Conservation (phyloP, 2,329 filamentous ascomycete genomes). For the Colletotrichum lupini region DNA sequence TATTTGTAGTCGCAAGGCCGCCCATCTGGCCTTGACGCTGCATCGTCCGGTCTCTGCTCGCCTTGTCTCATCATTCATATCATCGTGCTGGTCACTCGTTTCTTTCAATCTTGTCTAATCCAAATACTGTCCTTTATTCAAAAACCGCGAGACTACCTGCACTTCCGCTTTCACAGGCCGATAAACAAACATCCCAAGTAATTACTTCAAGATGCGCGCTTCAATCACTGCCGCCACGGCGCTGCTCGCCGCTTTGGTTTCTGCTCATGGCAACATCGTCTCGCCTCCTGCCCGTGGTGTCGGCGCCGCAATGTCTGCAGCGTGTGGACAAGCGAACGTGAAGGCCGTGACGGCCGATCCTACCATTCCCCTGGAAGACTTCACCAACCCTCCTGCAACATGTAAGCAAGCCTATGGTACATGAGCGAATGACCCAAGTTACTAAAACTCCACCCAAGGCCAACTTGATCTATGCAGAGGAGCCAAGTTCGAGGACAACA, state of each 20-base stretch:
- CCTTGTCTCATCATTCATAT: conserved; percentile 3
- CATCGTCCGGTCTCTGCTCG: conserved; percentile 16
- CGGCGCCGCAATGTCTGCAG: conserved; percentile 54
- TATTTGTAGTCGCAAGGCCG: conserved; percentile 27
- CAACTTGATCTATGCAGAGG: conserved; percentile 58
- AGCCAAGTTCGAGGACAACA: conserved; percentile 58
- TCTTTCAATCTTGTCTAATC: background rate
- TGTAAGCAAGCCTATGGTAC: conserved; percentile 40
- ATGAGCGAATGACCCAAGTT: background rate
- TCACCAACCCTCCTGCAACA: conserved; percentile 37
- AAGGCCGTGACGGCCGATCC: conserved; percentile 47
- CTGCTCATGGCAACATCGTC: conserved; percentile 57
- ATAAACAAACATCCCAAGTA: background rate
- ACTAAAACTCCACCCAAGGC: conserved; percentile 17
- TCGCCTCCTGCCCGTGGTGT: conserved; percentile 53
- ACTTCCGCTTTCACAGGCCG: background rate
- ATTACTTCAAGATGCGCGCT: conserved; percentile 29
- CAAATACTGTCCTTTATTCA: background rate
- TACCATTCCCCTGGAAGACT: conserved; percentile 48
- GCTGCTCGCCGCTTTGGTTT: conserved; percentile 41
- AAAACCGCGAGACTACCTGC: background rate
- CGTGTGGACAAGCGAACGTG: conserved; percentile 55
- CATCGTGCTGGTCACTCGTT: conserved; percentile 35
- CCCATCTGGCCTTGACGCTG: background rate
- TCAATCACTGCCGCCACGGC: conserved; percentile 33